Evolutionary conservation across 495 filamentous ascomycete genomes (phyloP), one percentile per base, ranked within the genome.

Genomic region (Chaetomium fimeti): DNA sequence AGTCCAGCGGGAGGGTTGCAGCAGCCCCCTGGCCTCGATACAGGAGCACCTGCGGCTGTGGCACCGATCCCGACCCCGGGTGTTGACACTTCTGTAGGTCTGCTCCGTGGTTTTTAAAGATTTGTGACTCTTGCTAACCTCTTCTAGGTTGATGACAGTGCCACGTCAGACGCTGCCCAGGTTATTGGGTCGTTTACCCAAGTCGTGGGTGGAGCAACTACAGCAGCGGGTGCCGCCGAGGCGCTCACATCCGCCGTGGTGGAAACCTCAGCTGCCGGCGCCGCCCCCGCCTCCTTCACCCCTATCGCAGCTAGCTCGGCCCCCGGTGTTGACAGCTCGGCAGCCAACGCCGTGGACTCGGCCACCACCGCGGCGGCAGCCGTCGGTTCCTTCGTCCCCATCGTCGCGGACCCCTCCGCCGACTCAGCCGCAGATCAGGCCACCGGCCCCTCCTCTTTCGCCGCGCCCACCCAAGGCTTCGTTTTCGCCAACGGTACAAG

Each of bases 71-170:
- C 60, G 4, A 60, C 47, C 25, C 62, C 63, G 22, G 57, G 47
- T 49, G 49, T 64, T 55, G 61, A 63, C 11, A 64, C 65, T 13
- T 61, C 64, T 57, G 69, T 69, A 69, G 38, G 65, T 62, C 20
- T 29, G 43, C 3, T n/a, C 28, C 6, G 16, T 9, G n/a, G 0
- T 40, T 40, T 11, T 28, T 40, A 1, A 22, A 32, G 2, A 2
- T 18, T 16, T 15, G 8, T 7, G 15, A 45, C 48, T 36, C 48
- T 27, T 20, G 27, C 63, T 58, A 45, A 58, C 32, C 5, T 25
- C 43, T 43, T 25, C 20, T 2, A 67, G 52, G 45, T 15, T 13
- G 36, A 25, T n/a, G 47, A 43, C 20, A 51, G n/a, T 1, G 38
- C 62, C 15, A 32, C 40, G 3, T 22, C 54, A 28, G 32, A n/a